Conservation (phyloP, 768 basidiomycete species). For the Hygrocybe punicea region DNA sequence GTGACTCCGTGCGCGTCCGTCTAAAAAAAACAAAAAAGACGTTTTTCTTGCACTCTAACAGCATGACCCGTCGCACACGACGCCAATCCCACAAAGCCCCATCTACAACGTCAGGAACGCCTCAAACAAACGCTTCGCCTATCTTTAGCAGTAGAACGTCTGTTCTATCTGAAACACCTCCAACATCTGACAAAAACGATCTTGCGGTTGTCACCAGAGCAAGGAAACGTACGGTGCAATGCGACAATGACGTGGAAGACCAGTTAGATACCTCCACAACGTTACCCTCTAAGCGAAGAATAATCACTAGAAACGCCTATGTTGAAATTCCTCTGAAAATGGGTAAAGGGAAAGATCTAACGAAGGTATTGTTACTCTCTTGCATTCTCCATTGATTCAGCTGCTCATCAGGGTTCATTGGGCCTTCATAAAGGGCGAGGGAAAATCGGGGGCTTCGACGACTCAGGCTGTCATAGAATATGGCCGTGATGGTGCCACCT, state of each 20-base stretch:
- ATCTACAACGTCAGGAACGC: conserved; percentile 11
- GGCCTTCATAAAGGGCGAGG: conserved; percentile 37
- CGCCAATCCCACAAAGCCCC: neutral
- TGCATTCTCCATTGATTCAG: neutral
- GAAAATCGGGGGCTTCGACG: conserved; percentile 28
- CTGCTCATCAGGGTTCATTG: neutral
- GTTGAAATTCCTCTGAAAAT: conserved; percentile 30
- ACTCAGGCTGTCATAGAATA: conserved; percentile 23
- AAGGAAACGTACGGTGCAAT: conserved; percentile 7
- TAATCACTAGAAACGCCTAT: conserved; percentile 31
- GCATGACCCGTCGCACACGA: conserved; percentile 3
- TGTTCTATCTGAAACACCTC: conserved; percentile 47
- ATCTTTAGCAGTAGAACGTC: conserved; percentile 49
- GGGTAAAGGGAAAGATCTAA: conserved; percentile 15
- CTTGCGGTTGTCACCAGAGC: conserved; percentile 11
- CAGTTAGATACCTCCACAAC: conserved; percentile 16
- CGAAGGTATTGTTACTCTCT: conserved; percentile 20
- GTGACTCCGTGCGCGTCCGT: neutral
- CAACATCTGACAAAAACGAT: conserved; percentile 48
- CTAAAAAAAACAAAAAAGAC: neutral
- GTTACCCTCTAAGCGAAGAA: conserved; percentile 31
- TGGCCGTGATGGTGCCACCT: conserved; percentile 28
- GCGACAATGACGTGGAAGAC: conserved; percentile 17
- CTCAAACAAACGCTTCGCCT: conserved; percentile 46
- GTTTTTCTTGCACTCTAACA: neutral